Base-by-base conservation (phyloP, 164 flowering plant genomes). In the Kingdonia uniflora region DNA sequence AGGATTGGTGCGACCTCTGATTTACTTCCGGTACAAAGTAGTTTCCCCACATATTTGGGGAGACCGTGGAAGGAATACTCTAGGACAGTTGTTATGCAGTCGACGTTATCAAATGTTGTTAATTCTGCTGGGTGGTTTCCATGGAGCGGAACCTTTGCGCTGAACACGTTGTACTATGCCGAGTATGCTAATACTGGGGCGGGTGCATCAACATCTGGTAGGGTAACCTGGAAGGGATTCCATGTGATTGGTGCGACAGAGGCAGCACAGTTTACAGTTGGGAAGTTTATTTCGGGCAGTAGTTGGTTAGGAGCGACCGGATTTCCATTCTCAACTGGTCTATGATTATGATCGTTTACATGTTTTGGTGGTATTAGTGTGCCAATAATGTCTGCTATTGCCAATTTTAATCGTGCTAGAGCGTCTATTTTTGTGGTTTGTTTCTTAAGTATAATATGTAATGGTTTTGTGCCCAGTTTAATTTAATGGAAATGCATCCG, bases 61-160 rank as follows among this genome's bases (percentile, higher is more conserved):
- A 35, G 96, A 39, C 96, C 96, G 0, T 87, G 92, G 96, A 84
- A 77, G 63, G 73, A 73, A 43, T 80, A 84, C 39, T 81, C 92
- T 1, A 75, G 87, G 64, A 81, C 91, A 0, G 74, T 84, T 13
- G 19, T 81, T 2, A 81, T 87, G 87, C 81, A 83, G 20, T 42
- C 77, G 0, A 4, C 56, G 2, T 79, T 89, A 8, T 63, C 66
- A 1, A 63, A 80, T 22, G 82, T 86, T 37, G 71, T 89, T 7
- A 13, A 59, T 14, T 76, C 92, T 0, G 81, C 67, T 0, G 97
- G 97, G 2, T 89, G 97, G 95, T 70, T 62, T 25, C 74, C 62
- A 46, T 90, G 95, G 95, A 47, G 20, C 2, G 97, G 95, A 1
- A 55, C 35, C 17, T 82, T 79, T 35, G 94, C 86, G 0, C 67